Percentiles rank a stretch among this genome's conserved stretches.
phyloP scores from a whole-genome alignment of 164 flowering plant species.

The Vitis rupestris region DNA sequence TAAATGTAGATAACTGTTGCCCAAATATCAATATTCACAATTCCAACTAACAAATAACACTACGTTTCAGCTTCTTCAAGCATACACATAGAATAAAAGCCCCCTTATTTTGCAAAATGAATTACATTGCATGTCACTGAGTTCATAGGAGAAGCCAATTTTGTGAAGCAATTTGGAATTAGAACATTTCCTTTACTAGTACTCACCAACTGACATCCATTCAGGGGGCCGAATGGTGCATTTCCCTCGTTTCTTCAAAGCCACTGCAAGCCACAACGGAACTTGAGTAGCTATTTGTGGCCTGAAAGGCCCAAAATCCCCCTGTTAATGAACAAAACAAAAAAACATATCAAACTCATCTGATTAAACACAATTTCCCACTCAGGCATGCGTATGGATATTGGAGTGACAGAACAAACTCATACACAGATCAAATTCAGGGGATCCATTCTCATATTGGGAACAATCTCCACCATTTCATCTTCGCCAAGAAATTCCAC shows the following conservation, averaged over 20 bases:
- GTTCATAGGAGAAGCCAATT: too few species aligned
- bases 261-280: conserved; percentile 85
- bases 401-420: not conserved
- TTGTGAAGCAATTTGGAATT: too few species aligned
- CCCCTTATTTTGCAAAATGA: too few species aligned
- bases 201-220: conserved; percentile 88
- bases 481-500: conserved; percentile 87
- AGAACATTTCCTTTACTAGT: not conserved
- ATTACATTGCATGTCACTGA: too few species aligned
- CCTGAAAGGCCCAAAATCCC: conserved; percentile 81
- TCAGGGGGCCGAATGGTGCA: conserved; percentile 76
- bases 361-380: not conserved
- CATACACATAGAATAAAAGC: too few species aligned
- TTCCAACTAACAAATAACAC: too few species aligned
- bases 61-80: too few species aligned
- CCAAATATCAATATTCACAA: too few species aligned
- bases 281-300: conserved; percentile 73
- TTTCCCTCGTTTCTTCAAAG: conserved; percentile 89
- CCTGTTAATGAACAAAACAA: conserved; percentile 38
- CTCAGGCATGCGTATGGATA: not conserved
- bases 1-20: too few species aligned
- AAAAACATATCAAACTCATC: not conserved
- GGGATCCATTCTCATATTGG: conserved; percentile 68
- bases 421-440: conserved; percentile 62
- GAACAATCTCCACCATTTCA: conserved; percentile 73